Base-by-base conservation (phyloP, 768 basidiomycete genomes). In the Lyophyllum shimeji region DNA sequence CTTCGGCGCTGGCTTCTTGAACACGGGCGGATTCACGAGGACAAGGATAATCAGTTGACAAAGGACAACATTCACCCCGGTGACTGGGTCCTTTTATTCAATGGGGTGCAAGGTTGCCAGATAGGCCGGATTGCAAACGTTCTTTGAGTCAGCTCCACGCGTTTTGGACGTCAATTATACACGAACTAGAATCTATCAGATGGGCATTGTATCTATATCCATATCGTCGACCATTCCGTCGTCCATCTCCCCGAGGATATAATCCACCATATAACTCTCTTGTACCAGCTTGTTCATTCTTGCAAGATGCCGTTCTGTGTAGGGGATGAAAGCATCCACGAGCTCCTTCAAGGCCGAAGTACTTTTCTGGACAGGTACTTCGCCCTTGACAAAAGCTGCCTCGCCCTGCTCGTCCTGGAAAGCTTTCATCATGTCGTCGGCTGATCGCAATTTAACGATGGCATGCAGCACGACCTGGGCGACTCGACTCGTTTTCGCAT, bases 221-320 rank as follows among this genome's bases (percentile, higher is more conserved):
- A 81, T 80, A 42, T 58, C 80, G 29, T 77, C 79, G 52, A 89
- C 82, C 71, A 89, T 79, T 23, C 87, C 89, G 59, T 82, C 87
- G 65, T 93, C 92, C 92, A 94, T 94, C 76, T 94, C 91, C 15
- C 82, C 83, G 27, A 94, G 74, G 53, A 94, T 77, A 60, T 90
- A 95, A 68, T 99, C 97, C 53, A 99, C 83, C 59, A 97, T 86
- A 65, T 94, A 98, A 68, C 93, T 97, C 65, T 98, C 97, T 74
- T 97, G 93, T 29, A 97, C 83, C 53, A 97, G 73, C 66, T 85
- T 83, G 56, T 95, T 93, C 69, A 95, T 82, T 62, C 95, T 78
- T 34, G 86, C 74, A 42, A 95, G 82, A 74, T 99, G 97, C 50
- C 97, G 82, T 68, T 96, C 93, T 8, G 95, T 95, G 67, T 98